Percentiles rank a stretch among this genome's conserved stretches.
These are phyloP conservation scores for Pseudopithomyces chartarum DNA, from an alignment of 2,329 filamentous ascomycete genomes.

Conservation along the genomic window DNA sequence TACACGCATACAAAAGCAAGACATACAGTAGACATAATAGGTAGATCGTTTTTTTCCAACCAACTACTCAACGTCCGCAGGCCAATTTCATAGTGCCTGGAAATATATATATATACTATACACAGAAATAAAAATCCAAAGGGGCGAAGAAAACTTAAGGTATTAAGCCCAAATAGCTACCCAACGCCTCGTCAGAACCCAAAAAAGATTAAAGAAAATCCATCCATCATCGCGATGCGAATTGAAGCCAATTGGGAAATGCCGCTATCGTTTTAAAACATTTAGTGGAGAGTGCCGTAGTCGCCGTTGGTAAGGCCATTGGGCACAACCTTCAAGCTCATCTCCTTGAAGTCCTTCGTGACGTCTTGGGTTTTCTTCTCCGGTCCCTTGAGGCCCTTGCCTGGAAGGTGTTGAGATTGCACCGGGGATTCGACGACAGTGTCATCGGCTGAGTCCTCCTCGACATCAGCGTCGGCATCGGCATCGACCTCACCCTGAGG, in stretches of 20 bases:
- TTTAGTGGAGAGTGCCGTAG: constrained; percentile 31
- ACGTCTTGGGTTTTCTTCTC: constrained; percentile 26
- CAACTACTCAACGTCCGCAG: too few relatives aligned
- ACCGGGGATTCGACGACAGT: constrained; percentile 30
- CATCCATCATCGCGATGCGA: constrained; percentile 9
- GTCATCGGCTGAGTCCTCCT: constrained; percentile 12
- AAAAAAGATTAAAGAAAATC: neutral
- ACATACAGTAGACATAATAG: too few relatives aligned
- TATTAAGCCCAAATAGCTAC: neutral
- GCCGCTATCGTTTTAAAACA: neutral
- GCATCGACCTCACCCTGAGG: constrained; percentile 25
- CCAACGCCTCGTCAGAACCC: neutral
- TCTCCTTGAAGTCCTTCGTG: constrained; percentile 28
- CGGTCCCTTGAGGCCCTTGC: constrained; percentile 3
- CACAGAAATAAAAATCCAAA: neutral
- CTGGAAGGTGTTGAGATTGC: constrained; percentile 11
- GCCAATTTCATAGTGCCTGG: too few relatives aligned
- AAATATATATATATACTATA: neutral
- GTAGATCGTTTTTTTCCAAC: too few relatives aligned
- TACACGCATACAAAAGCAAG: too few relatives aligned
- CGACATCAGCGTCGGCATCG: constrained; percentile 8
- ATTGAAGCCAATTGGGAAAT: constrained; percentile 16
- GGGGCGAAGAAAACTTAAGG: neutral
- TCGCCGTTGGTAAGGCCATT: constrained; percentile 36
- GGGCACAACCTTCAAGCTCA: constrained; percentile 34